Base-by-base conservation (phyloP, 139 green algal genomes). In the Chlamydomonas sp. region DNA sequence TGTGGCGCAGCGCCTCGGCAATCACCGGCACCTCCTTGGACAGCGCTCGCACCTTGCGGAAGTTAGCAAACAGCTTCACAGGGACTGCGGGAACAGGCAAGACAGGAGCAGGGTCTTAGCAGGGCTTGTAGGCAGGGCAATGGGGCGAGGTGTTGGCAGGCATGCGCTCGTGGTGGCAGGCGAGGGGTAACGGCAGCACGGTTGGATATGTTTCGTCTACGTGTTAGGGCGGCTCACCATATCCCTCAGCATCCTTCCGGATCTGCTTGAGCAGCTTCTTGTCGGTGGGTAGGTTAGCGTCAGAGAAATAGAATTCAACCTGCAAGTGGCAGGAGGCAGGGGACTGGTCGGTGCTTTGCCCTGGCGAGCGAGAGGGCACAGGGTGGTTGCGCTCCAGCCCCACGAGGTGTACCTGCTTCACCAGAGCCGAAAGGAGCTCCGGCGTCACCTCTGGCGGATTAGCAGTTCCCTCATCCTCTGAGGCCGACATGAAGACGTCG, bases 241-340 rank as follows among this genome's bases (percentile, higher is more conserved):
- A 96, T 49, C 95, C 95, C n/a, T 96, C 92, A 3, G 91, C 63
- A 64, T 94, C 92, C 85, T 92, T 93, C 15, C 80, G 73, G 18
- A 97, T 91, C 68, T 94, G 90, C 79, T 96, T 95, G 0, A 96
- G 86, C 31, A 97, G 76, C 74, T 96, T 95, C 80, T 94, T 94
- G 80, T 97, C 95, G 0, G 93, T 96, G 2, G 94, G 94, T 60
- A 97, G 91, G 86, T 96, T 97, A n/a, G 91, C 89, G 63, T 97
- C 94, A 69, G 86, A 92, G 83, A 97, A 96, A 82, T 97, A 97
- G 63, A 96, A 97, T 88, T 97, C 95, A 15, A 97, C 90, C 91
- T 97, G 91, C 20, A 14, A 12, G 6, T 1, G 57, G 2, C 17
- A 59, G 15, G 10, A 20, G 57, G 4, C 12, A 49, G 14, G 75